Evolutionary conservation across 1,284 basidiomycete genomes (phyloP), one percentile per base, ranked within the genome.

Genomic region (Stygiomarasmius scandens): DNA sequence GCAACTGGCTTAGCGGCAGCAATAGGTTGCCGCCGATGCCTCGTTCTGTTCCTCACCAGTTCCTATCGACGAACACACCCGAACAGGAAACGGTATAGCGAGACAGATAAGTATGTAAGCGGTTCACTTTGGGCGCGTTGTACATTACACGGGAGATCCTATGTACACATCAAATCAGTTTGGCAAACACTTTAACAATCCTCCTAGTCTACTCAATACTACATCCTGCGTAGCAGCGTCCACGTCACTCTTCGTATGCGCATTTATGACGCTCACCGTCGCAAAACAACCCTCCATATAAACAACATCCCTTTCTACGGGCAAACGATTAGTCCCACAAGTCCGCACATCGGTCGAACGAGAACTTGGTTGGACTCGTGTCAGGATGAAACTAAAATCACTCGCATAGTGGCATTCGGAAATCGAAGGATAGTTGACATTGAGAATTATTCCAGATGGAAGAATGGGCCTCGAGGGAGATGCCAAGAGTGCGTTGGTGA

Each of bases 341-440:
- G 73, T 77, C 44, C 61, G 61, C 5, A 80, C 76, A 63, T 83
- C 79, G 20, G 63, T 67, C 3, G 68, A 70, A 25, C 61, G 61
- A 16, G 64, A 54, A 55, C 68, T 67, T 10, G 67, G 58, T 14
- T 66, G 43, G 20, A 80, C 68, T 19, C 80, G 69, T 48, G 82
- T 79, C 47, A 83, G 66, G 2, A 83, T 71, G 64, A 77, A 84
- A 55, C 71, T 69, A 69, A 74, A 79, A 60, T 70, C 72, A 10
- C 66, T 63, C 3, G 72, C 65, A 14, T 65, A 65, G 16, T 73
- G 49, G 63, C 81, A 83, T 23, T 63, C 69, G 36, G 73, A 68
- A 3, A 71, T 74, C 19, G 43, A 47, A 0, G 78, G 75, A 66
- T 76, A 83, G 70, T 85, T 84, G 58, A 84, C 81, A 65, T 82